phyloP scores from a whole-genome alignment of 2,329 filamentous ascomycete species.

The Monascus ruber region DNA sequence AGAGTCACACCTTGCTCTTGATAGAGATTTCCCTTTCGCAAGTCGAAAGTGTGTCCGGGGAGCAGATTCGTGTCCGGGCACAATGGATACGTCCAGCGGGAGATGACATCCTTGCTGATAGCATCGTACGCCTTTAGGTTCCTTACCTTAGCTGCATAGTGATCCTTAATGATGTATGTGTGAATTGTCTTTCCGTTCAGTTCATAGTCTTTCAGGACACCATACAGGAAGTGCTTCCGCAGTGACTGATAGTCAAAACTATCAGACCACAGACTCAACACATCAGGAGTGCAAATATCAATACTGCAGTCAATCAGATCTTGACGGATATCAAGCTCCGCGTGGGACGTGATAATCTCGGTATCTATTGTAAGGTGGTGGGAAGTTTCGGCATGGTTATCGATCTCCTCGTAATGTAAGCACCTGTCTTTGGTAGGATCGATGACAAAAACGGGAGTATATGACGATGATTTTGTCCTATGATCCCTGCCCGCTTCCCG shows the following conservation, averaged over 20 bases:
- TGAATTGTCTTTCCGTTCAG: constrained; percentile 96
- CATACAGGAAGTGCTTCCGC: constrained; percentile 76
- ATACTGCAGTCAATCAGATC: constrained; percentile 91
- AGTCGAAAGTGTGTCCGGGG: constrained; percentile 62
- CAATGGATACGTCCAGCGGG: constrained; percentile 77
- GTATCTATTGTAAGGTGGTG: constrained; percentile 59
- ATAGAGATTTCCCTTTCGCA: constrained; percentile 59
- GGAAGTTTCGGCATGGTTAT: constrained; percentile 45
- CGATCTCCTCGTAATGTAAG: constrained; percentile 88
- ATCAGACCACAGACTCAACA: constrained; percentile 89
- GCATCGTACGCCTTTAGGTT: constrained; percentile 85
- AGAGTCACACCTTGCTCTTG: constrained; percentile 68
- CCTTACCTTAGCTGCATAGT: constrained; percentile 76
- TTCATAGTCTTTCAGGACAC: constrained; percentile 92
- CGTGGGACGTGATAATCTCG: constrained; percentile 60
- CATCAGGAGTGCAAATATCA: constrained; percentile 94
- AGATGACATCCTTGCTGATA: constrained; percentile 74
- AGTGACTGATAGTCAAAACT: constrained; percentile 95
- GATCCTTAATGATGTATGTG: constrained; percentile 68
- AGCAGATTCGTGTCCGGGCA: constrained; percentile 82
- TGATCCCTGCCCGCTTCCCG: constrained; percentile 65
- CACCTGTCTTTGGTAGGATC: constrained; percentile 71
- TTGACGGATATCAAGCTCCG: constrained; percentile 69
- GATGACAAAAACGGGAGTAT: constrained; percentile 74
- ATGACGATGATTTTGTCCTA: constrained; percentile 62